phyloP scores from a whole-genome alignment of 306 rosid genomes.

The Citrullus amarus region DNA sequence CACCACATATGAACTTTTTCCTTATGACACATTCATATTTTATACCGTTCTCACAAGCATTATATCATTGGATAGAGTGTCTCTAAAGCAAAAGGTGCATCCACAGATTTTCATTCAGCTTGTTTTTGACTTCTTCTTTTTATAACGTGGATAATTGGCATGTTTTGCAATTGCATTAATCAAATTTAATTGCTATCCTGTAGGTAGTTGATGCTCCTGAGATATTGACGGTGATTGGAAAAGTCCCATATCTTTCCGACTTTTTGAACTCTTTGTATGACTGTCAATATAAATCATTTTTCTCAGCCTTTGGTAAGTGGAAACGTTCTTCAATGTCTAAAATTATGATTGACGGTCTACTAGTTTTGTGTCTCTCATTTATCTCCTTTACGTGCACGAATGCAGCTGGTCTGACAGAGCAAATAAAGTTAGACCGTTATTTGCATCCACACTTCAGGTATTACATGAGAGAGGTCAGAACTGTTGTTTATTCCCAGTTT shows the following conservation, averaged over 20 bases:
- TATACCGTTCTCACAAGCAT: conserved; percentile 93
- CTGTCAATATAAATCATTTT: conserved; percentile 81
- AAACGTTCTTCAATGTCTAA: neutral
- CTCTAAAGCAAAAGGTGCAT: conserved; percentile 78
- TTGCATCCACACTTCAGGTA: conserved; percentile 87
- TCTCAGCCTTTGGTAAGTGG: conserved; percentile 79
- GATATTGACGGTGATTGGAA: conserved; percentile 87
- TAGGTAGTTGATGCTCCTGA: conserved; percentile 98
- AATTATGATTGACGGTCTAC: neutral
- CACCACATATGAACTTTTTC: conserved; percentile 81
- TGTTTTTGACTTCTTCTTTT: neutral
- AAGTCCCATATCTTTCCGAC: conserved; percentile 68
- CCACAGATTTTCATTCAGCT: neutral
- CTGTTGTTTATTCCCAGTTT: conserved; percentile 81
- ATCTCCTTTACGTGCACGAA: conserved; percentile 1
- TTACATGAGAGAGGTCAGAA: conserved; percentile 92
- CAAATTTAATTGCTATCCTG: neutral
- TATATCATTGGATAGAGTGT: conserved; percentile 89
- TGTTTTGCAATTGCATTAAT: neutral
- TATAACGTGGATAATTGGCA: neutral
- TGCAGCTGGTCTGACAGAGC: conserved; percentile 85
- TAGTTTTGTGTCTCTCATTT: neutral
- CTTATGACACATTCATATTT: conserved; percentile 82
- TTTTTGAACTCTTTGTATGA: conserved; percentile 76
- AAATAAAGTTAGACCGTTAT: conserved; percentile 84